Conservation (phyloP, 768 basidiomycete species). For the Saitozyma podzolica region DNA sequence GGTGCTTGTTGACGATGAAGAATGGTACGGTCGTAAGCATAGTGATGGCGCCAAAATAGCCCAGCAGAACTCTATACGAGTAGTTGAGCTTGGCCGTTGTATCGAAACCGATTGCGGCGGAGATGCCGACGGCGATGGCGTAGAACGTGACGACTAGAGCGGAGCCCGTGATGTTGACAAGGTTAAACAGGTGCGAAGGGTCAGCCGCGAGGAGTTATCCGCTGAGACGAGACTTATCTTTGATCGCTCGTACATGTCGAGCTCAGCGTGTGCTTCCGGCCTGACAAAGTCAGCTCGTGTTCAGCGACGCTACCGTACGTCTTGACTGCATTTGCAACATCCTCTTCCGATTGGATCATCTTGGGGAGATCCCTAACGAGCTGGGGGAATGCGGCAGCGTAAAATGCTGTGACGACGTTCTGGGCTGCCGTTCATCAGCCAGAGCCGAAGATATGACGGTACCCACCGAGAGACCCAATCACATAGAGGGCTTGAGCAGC, state of each 20-base stretch:
- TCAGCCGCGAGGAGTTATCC: neutral
- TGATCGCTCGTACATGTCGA: constrained; percentile 14
- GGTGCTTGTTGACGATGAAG: constrained; percentile 14
- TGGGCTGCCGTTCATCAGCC: neutral
- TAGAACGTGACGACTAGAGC: constrained; percentile 5
- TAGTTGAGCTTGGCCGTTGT: constrained; percentile 5
- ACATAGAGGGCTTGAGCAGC: constrained; percentile 16
- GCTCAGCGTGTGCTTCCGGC: constrained; percentile 15
- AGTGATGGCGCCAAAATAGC: constrained; percentile 11
- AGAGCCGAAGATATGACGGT: neutral
- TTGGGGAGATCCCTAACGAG: constrained; percentile 20
- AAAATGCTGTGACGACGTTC: constrained; percentile 20
- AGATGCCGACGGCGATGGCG: constrained; percentile 18
- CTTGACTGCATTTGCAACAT: constrained; percentile 11
- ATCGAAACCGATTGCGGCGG: constrained; percentile 7
- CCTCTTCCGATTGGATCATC: constrained; percentile 15
- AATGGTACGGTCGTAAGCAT: constrained; percentile 12
- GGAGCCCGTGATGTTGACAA: constrained; percentile 18
- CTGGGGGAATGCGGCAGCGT: constrained; percentile 16
- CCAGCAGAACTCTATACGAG: constrained; percentile 14
- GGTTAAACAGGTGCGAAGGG: constrained; percentile 12
- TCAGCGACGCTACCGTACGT: constrained; percentile 6
- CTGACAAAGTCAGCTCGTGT: constrained; percentile 4
- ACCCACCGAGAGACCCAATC: constrained; percentile 11
- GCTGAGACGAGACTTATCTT: neutral